phyloP scores from a whole-genome alignment of 139 green algal species.

The Limnomonas spitsbergensis region DNA sequence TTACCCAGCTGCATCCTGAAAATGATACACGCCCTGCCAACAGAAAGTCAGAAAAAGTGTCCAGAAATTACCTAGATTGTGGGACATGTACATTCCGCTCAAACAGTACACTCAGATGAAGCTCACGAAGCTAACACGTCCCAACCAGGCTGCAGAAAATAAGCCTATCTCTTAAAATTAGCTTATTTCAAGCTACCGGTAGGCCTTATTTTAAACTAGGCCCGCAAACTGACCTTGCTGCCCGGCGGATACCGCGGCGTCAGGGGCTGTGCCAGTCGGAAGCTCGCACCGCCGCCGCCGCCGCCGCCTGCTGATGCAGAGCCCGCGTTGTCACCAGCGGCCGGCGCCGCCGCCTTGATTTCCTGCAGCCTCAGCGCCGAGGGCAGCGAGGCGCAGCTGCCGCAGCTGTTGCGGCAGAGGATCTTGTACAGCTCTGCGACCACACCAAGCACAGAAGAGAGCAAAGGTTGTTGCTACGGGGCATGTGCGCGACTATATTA shows the following conservation, averaged over 20 bases:
- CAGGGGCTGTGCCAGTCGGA: not conserved
- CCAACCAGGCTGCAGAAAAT: not conserved
- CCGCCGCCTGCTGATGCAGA: not conserved
- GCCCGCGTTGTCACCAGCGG: not conserved
- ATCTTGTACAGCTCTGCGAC: slow-evolving; percentile 16
- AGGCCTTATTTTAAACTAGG: not conserved
- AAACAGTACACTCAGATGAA: no score
- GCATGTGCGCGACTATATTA: no score
- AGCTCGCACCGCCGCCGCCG: not conserved
- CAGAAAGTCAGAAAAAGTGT: no score
- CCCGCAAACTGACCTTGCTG: slow-evolving; percentile 3
- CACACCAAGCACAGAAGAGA: no score
- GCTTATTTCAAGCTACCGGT: not conserved
- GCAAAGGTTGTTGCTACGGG: no score
- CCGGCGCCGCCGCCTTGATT: not conserved
- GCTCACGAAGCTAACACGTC: not conserved
- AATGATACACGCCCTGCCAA: no score
- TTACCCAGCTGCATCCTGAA: no score
- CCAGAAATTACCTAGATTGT: no score
- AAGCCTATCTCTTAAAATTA: not conserved
- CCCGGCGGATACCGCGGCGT: slow-evolving; percentile 14
- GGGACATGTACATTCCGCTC: no score
- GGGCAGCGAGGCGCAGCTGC: not conserved
- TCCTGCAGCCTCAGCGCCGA: slow-evolving; percentile 6
- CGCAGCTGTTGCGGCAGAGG: not conserved